Conservation (phyloP, 305 asterid genomes). For the Fraxinus angustifolia region DNA sequence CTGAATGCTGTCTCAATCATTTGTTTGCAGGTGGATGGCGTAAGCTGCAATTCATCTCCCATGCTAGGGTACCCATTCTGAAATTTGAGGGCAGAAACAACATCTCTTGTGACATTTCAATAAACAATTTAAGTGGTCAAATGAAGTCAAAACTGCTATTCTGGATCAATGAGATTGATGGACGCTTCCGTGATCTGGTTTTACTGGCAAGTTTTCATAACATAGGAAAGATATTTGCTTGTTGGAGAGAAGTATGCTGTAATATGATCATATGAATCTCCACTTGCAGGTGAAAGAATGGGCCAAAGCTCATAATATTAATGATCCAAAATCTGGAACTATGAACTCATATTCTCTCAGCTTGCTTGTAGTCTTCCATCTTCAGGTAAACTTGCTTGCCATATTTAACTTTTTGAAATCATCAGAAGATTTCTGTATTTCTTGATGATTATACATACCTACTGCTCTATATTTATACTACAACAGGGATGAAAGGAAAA, state of each 20-base stretch:
- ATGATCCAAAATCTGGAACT: slow-evolving; percentile 75
- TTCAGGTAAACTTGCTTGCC: slow-evolving; percentile 59
- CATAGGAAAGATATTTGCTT: slow-evolving; percentile 13
- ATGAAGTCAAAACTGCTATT: slow-evolving; percentile 84
- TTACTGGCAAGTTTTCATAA: slow-evolving; percentile 64
- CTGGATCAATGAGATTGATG: slow-evolving; percentile 85
- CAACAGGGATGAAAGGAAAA: background rate
- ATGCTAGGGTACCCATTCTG: slow-evolving; percentile 85
- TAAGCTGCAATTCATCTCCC: slow-evolving; percentile 52
- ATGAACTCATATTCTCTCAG: slow-evolving; percentile 78
- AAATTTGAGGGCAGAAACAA: slow-evolving; percentile 54
- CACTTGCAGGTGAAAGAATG: slow-evolving; percentile 88
- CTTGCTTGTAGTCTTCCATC: slow-evolving; percentile 84
- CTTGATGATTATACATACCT: background rate
- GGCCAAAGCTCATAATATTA: slow-evolving; percentile 75
- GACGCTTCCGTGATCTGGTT: slow-evolving; percentile 78
- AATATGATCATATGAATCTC: slow-evolving; percentile 19
- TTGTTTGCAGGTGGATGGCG: slow-evolving; percentile 60
- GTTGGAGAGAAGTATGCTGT: slow-evolving; percentile 16
- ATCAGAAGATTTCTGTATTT: background rate
- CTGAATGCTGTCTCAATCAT: background rate
- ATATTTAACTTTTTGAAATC: slow-evolving; percentile 3
- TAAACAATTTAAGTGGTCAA: slow-evolving; percentile 82
- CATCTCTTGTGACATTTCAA: slow-evolving; percentile 85
- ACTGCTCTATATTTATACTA: background rate